A percentile compares a stretch with the other conserved stretches of the same genome.
Evolutionary conservation across 345 rosid genomes (phyloP).

Genomic region (Pugionium cornutum): DNA sequence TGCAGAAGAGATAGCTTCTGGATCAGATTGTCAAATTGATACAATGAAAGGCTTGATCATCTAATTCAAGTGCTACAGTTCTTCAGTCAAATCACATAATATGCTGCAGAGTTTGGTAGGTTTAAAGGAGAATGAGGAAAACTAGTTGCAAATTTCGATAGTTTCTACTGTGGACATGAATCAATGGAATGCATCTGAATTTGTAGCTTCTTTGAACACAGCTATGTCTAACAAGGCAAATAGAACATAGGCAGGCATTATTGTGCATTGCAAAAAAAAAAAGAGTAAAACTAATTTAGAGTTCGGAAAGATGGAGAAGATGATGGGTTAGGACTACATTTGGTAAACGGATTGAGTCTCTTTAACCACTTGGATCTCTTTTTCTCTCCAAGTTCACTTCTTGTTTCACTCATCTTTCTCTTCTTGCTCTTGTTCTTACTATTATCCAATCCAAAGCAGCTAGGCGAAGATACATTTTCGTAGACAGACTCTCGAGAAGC

Average conservation of each 20-base stretch:
- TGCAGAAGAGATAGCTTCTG: too few relatives aligned
- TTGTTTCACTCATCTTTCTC: conserved; percentile 37
- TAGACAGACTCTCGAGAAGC: conserved; percentile 24
- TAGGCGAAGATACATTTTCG: conserved; percentile 4
- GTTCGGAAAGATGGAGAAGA: conserved; percentile 10
- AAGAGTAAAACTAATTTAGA: background rate
- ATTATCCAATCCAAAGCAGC: conserved; percentile 33
- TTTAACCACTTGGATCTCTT: conserved; percentile 40
- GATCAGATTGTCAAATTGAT: too few relatives aligned
- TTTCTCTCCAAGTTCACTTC: conserved; percentile 28
- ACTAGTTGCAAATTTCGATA: too few relatives aligned
- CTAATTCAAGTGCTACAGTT: too few relatives aligned
- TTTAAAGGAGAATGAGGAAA: conserved; percentile 27
- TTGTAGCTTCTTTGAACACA: background rate
- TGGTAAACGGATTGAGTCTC: conserved; percentile 37
- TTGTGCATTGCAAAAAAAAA: background rate
- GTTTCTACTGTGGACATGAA: background rate
- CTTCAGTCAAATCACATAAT: background rate
- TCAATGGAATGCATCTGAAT: background rate
- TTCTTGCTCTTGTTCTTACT: conserved; percentile 45
- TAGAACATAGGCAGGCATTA: background rate
- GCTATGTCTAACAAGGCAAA: conserved; percentile 20
- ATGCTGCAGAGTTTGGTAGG: conserved; percentile 54
- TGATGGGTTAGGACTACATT: conserved; percentile 16
- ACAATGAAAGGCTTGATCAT: too few relatives aligned